Conservation (phyloP, 148 eudicot species). For the Fagopyrum tataricum region DNA sequence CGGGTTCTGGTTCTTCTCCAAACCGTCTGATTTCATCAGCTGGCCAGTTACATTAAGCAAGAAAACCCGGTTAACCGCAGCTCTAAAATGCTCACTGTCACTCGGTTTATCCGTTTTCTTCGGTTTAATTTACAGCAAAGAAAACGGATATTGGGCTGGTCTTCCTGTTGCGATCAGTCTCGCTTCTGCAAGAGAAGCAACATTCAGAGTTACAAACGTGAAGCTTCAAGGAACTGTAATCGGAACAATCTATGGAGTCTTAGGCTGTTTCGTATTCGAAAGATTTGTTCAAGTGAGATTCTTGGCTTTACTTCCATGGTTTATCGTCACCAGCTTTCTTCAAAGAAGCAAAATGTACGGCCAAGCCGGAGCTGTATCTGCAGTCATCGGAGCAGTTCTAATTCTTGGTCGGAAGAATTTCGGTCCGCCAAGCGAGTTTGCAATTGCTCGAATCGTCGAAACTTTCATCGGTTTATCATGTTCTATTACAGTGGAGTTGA, state of each 20-base stretch:
- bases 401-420: conserved; percentile 55
- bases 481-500: conserved; percentile 41
- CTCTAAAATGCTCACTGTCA: conserved; percentile 57
- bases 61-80: conserved; percentile 33
- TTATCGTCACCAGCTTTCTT: conserved; percentile 55
- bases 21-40: conserved; percentile 18
- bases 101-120: conserved; percentile 58
- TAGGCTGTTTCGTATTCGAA: conserved; percentile 64
- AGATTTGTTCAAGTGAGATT: conserved; percentile 42
- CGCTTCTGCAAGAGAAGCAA: conserved; percentile 57
- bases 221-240: conserved; percentile 77
- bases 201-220: conserved; percentile 53
- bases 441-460: conserved; percentile 57
- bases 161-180: conserved; percentile 63
- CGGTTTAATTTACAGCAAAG: conserved; percentile 58
- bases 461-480: conserved; percentile 70
- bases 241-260: conserved; percentile 62
- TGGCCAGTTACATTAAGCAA: conserved; percentile 17
- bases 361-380: conserved; percentile 73
- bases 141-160: conserved; percentile 66
- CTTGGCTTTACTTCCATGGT: conserved; percentile 73
- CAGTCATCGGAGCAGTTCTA: conserved; percentile 69
- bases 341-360: conserved; percentile 66
- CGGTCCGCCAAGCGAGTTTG: conserved; percentile 66
- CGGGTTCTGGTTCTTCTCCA: conserved; percentile 16